Evolutionary conservation across 306 rosid genomes (phyloP), one percentile per base, ranked within the genome.

Genomic region (Castanea crenata): DNA sequence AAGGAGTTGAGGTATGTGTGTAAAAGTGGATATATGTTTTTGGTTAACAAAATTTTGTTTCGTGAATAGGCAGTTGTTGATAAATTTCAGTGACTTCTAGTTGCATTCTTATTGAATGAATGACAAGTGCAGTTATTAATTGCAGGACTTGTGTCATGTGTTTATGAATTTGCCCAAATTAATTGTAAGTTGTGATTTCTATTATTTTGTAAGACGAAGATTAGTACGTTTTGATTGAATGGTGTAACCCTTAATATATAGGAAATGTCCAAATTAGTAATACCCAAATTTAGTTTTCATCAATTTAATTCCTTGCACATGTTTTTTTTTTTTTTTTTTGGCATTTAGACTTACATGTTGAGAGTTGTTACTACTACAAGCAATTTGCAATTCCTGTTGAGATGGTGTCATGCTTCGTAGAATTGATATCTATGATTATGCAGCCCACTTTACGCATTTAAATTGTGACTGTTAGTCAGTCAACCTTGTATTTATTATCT

Each of bases 1-100:
- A 91, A 73, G 86, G 86, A 83, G 23, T 76, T 93, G 83, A 93
- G 98, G 99, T 95, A 87, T 69, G 73, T 14, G 3, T 2, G 6
- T 62, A 71, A 54, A 44, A 65, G 38, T 63, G 13, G 56, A 35
- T 7, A 2, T 69, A 8, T 9, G 6, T 69, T 7, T 51, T 46
- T 55, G 35, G 15, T 12, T 31, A 20, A 15, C 5, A 1, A 18
- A 9, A 65, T 38, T 25, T 49, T 78, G 55, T 6, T 27, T 78
- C 3, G 16, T 2, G 3, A 27, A 59, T 59, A 27, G 65, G 32
- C 31, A 58, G 29, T n/a, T 57, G 11, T 57, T 58, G 5, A 12
- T 58, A n/a, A 21, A 7, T 20, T 9, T 58, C 23, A 23, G 3
- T 58, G 13, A n/a, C 14, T 20, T 58, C 25, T 21, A 58, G 31